Percentiles rank a stretch among this genome's conserved stretches.
phyloP scores from a whole-genome alignment of 257 asterid genomes.

The Lycium barbarum region DNA sequence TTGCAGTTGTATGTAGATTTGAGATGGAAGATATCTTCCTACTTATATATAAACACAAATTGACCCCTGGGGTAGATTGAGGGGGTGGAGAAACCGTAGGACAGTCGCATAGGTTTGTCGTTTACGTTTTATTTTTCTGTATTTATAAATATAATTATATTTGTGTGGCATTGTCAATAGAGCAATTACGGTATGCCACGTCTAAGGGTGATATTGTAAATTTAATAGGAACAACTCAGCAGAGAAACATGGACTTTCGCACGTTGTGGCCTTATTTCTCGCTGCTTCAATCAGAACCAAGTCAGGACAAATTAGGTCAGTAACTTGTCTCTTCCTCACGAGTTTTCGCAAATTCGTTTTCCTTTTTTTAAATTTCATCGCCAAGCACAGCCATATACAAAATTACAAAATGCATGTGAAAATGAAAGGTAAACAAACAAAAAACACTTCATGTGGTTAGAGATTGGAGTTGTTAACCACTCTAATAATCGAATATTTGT shows the following conservation, averaged over 20 bases:
- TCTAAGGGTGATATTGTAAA: slow-evolving; percentile 20
- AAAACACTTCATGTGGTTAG: slow-evolving; percentile 29
- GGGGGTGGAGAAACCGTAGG: slow-evolving; percentile 23
- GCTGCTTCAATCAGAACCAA: slow-evolving; percentile 24
- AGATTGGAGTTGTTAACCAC: slow-evolving; percentile 12
- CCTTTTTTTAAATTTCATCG: neutral
- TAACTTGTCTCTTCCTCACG: slow-evolving; percentile 24
- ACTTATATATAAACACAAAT: neutral
- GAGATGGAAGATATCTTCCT: neutral
- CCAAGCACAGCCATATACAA: neutral
- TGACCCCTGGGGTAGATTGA: slow-evolving; percentile 13
- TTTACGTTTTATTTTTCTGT: too few relatives aligned
- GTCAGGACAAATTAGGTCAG: slow-evolving; percentile 22
- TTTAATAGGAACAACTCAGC: neutral
- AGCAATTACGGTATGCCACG: slow-evolving; percentile 32
- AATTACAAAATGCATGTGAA: slow-evolving; percentile 23
- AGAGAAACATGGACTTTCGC: slow-evolving; percentile 15
- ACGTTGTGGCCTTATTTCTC: slow-evolving; percentile 20
- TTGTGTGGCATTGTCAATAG: slow-evolving; percentile 5
- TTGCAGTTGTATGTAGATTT: neutral
- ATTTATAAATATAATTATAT: neutral
- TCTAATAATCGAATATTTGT: neutral
- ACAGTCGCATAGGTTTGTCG: neutral
- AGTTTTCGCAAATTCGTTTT: neutral
- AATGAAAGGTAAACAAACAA: slow-evolving; percentile 19